Percentiles rank a stretch among this genome's conserved stretches.
Evolutionary conservation across 192 early-diverging fungal species (phyloP).

Genomic region (Podila epicladia): DNA sequence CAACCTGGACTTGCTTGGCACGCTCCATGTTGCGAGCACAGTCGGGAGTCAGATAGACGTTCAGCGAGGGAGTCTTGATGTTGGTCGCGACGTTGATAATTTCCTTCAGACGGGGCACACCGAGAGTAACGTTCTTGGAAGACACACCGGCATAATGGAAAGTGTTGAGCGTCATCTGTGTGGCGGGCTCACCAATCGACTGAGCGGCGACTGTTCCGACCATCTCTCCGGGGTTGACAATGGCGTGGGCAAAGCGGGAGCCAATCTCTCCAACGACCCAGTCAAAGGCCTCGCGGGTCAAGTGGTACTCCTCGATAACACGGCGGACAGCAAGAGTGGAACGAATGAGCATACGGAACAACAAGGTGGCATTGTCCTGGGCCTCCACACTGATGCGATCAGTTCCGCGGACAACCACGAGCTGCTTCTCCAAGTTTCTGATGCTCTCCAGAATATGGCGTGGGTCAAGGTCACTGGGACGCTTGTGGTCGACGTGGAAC

Average conservation of each 20-base stretch:
- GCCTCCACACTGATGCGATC: constrained; percentile 88
- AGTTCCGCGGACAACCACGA: constrained; percentile 86
- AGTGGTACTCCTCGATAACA: constrained; percentile 91
- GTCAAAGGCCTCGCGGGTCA: constrained; percentile 89
- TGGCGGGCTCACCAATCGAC: constrained; percentile 99
- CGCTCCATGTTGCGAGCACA: constrained; percentile 76
- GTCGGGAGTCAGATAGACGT: constrained; percentile 77
- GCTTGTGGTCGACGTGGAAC: constrained; percentile 83
- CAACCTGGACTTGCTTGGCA: constrained; percentile 90
- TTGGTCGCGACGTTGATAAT: constrained; percentile 98
- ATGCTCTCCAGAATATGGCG: constrained; percentile 81
- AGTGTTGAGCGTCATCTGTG: constrained; percentile 99
- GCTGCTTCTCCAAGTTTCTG: constrained; percentile 72
- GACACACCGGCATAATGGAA: constrained; percentile 99
- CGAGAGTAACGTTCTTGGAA: constrained; percentile 96
- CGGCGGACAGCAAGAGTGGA: constrained; percentile 84
- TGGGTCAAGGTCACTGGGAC: constrained; percentile 90
- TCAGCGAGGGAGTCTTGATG: constrained; percentile 92
- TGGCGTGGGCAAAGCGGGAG: constrained; percentile 87
- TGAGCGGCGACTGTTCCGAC: constrained; percentile 98
- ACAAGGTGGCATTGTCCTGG: constrained; percentile 91
- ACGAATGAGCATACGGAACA: constrained; percentile 87
- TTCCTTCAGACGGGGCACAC: constrained; percentile 98
- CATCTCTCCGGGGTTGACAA: constrained; percentile 97
- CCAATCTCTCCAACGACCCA: constrained; percentile 96